A percentile compares a stretch with the other conserved stretches of the same genome.
phyloP scores from a whole-genome alignment of 768 basidiomycete genomes.

The Phylloporus rhodoxanthus region DNA sequence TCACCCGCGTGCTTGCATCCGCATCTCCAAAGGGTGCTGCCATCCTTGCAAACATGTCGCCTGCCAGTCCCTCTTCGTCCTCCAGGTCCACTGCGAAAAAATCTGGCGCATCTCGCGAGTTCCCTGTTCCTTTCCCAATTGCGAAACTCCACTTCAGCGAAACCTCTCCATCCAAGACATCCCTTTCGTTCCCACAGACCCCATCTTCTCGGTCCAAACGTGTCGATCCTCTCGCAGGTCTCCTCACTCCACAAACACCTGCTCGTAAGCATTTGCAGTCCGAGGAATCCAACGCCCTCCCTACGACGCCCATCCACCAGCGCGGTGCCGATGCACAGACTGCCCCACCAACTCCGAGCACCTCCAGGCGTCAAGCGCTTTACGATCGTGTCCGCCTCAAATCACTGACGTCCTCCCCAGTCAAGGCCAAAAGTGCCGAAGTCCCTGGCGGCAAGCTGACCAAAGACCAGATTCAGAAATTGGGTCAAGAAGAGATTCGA shows the following conservation, averaged over 20 bases:
- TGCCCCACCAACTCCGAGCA: conserved; percentile 61
- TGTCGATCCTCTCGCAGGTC: conserved; percentile 30
- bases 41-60: conserved; percentile 26
- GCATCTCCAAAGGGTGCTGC: conserved; percentile 58
- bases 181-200: conserved; percentile 56
- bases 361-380: conserved; percentile 71
- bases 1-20: conserved; percentile 68
- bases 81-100: conserved; percentile 31
- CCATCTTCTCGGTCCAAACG: conserved; percentile 51
- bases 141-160: conserved; percentile 32
- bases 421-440: conserved; percentile 44
- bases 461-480: conserved; percentile 61
- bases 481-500: conserved; percentile 74
- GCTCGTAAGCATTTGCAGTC: conserved; percentile 43
- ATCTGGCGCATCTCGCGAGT: conserved; percentile 7
- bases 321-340: conserved; percentile 49
- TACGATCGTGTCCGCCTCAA: conserved; percentile 76
- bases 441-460: conserved; percentile 44
- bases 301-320: conserved; percentile 65
- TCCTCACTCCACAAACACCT: conserved; percentile 35
- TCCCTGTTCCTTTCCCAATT: conserved; percentile 41
- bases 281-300: conserved; percentile 35
- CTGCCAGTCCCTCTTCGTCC: conserved; percentile 33
- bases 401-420: conserved; percentile 63
- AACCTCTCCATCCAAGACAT: conserved; percentile 42